Conservation (phyloP, 345 rosid genomes). For the Eucalyptus camaldulensis region DNA sequence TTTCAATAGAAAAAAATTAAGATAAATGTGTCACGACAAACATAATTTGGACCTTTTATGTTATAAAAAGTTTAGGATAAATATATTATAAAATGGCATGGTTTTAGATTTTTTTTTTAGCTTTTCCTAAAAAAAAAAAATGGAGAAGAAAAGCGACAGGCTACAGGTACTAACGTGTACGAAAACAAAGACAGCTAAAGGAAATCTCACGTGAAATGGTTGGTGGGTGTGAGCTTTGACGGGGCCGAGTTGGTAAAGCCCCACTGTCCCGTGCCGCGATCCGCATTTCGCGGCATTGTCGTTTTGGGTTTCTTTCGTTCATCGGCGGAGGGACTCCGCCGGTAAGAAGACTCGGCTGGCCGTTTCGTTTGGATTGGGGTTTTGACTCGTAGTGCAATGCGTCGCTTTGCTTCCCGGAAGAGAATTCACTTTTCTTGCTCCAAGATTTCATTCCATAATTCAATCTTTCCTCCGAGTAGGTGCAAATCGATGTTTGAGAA, state of each 20-base stretch:
- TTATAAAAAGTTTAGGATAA: no score
- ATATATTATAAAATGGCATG: no score
- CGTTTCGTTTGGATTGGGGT: not conserved
- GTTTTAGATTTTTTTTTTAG: not conserved
- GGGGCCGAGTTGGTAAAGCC: not conserved
- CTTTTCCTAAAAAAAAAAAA: not conserved
- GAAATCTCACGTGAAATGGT: not conserved
- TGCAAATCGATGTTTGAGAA: no score
- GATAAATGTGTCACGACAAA: rapidly evolving
- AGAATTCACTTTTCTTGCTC: not conserved
- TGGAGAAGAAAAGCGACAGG: not conserved
- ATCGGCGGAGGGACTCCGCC: not conserved
- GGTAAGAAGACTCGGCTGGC: no score
- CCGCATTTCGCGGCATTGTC: not conserved
- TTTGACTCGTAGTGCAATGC: not conserved
- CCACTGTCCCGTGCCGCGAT: not conserved
- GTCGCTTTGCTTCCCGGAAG: not conserved
- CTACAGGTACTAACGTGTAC: not conserved
- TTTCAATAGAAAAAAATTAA: rapidly evolving
- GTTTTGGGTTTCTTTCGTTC: not conserved
- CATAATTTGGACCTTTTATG: rapidly evolving
- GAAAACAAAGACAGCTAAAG: not conserved
- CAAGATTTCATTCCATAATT: not conserved
- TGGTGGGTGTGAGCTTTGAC: not conserved
- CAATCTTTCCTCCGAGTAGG: rapidly evolving